A percentile compares a stretch with the other conserved stretches of the same genome.
Evolutionary conservation across 2,329 filamentous ascomycete genomes (phyloP).

Genomic region (Diatrype stigma): DNA sequence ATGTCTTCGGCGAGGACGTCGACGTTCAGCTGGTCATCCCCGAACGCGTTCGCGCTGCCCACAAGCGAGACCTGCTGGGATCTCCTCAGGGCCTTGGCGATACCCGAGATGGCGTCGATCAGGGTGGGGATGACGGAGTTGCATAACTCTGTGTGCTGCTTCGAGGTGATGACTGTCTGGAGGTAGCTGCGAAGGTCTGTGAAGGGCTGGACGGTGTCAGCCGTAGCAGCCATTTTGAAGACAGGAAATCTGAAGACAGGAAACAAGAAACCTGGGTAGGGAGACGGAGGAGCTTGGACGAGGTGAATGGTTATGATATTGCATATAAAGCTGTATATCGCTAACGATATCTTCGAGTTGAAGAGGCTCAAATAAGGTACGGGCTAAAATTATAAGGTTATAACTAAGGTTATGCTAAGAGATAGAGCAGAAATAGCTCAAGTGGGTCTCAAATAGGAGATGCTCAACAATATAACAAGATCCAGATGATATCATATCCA

Average conservation of each 20-base stretch:
- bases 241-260: not conserved
- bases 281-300: not conserved
- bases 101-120: slow-evolving; percentile 39
- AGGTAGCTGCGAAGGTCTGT: slow-evolving; percentile 1
- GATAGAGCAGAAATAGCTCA: not conserved
- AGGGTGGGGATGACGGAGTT: slow-evolving; percentile 46
- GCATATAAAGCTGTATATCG: too few relatives aligned
- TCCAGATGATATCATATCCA: too few relatives aligned
- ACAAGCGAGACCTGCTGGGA: slow-evolving; percentile 43
- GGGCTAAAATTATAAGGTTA: too few relatives aligned
- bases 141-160: slow-evolving; percentile 28
- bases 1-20: slow-evolving; percentile 48
- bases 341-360: too few relatives aligned
- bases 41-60: slow-evolving; percentile 52
- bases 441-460: not conserved
- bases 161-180: slow-evolving; percentile 5
- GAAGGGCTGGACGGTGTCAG: not conserved
- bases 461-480: not conserved
- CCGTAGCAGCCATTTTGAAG: not conserved
- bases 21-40: slow-evolving; percentile 56
- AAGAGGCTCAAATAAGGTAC: too few relatives aligned
- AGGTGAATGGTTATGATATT: too few relatives aligned
- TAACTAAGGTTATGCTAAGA: not conserved
- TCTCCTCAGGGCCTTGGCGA: slow-evolving; percentile 39
- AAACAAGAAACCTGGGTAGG: too few relatives aligned